Evolutionary conservation across 768 basidiomycete species (phyloP).

Genomic region (Xanthoconium purpureum): DNA sequence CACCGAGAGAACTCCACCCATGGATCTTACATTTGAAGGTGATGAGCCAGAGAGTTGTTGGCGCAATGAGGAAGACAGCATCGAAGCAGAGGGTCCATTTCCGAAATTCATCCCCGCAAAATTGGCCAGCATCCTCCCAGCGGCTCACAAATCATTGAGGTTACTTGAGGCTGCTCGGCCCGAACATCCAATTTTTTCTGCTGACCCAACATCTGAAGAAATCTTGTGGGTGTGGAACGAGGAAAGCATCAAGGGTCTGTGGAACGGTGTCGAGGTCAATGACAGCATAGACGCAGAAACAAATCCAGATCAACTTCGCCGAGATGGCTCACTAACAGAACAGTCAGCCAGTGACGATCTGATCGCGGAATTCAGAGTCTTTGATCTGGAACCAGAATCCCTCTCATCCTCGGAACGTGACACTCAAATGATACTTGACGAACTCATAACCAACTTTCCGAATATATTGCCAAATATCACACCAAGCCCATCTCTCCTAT

Average conservation of each 20-base stretch:
- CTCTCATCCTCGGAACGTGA: constrained; percentile 24
- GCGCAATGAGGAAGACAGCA: constrained; percentile 38
- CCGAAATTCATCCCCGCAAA: constrained; percentile 62
- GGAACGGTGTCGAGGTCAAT: constrained; percentile 2
- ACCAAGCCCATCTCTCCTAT: constrained; percentile 62
- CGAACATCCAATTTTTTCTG: constrained; percentile 57
- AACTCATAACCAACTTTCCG: constrained; percentile 61
- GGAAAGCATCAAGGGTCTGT: constrained; percentile 9
- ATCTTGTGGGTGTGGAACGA: constrained; percentile 48
- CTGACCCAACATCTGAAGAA: constrained; percentile 30
- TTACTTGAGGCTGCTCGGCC: constrained; percentile 64
- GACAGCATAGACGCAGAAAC: background rate
- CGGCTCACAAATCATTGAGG: constrained; percentile 66
- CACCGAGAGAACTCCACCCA: constrained; percentile 11
- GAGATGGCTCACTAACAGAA: background rate
- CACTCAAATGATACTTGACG: constrained; percentile 32
- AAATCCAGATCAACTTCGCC: background rate
- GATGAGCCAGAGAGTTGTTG: constrained; percentile 39
- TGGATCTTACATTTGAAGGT: constrained; percentile 24
- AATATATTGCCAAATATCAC: constrained; percentile 54
- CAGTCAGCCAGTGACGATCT: constrained; percentile 26
- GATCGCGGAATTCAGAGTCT: constrained; percentile 50
- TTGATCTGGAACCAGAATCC: constrained; percentile 65
- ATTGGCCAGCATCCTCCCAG: constrained; percentile 51
- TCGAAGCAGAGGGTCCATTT: constrained; percentile 42